Percentiles rank a stretch among this genome's conserved stretches.
Conservation (phyloP, 169 alveolate species). For the Cryptosporidium canis region DNA sequence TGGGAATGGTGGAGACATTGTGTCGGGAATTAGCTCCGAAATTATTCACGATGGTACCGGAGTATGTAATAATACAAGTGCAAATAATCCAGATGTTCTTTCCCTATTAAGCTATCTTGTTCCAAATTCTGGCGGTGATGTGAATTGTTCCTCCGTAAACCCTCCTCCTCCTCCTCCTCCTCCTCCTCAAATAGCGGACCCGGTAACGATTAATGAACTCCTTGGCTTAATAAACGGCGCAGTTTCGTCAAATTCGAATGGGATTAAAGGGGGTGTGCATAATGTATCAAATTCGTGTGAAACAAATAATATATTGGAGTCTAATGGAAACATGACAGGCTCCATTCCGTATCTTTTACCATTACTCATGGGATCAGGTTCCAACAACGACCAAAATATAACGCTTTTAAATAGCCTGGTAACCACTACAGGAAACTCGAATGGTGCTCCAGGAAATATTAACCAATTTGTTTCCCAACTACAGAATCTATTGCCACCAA, state of each 20-base stretch:
- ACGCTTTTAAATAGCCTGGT: conserved; percentile 66
- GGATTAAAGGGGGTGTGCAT: conserved; percentile 28
- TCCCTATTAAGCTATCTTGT: conserved; percentile 60
- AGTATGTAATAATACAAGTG: conserved; percentile 2
- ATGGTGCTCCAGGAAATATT: conserved; percentile 30
- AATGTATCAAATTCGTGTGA: conserved; percentile 13
- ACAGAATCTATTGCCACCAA: conserved; percentile 57
- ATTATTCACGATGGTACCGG: conserved; percentile 54
- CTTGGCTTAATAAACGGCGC: conserved; percentile 70
- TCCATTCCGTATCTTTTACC: conserved; percentile 63
- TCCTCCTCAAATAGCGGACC: conserved; percentile 72
- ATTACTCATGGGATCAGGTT: conserved; percentile 62
- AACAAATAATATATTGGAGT: conserved; percentile 17
- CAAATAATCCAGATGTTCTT: conserved; percentile 66
- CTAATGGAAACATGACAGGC: conserved; percentile 8
- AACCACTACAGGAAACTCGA: conserved; percentile 39
- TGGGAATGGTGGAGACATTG: conserved; percentile 63
- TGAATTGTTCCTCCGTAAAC: conserved; percentile 29
- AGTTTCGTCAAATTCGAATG: conserved; percentile 62
- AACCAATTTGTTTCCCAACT: conserved; percentile 62
- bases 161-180: conserved; percentile 69
- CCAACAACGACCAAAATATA: conserved; percentile 61
- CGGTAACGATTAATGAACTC: conserved; percentile 65
- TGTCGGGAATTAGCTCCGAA: conserved; percentile 34
- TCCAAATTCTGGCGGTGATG: conserved; percentile 69